Evolutionary conservation across 2,329 filamentous ascomycete genomes (phyloP), one percentile per base, ranked within the genome.

Genomic region (Colletotrichum sp.): DNA sequence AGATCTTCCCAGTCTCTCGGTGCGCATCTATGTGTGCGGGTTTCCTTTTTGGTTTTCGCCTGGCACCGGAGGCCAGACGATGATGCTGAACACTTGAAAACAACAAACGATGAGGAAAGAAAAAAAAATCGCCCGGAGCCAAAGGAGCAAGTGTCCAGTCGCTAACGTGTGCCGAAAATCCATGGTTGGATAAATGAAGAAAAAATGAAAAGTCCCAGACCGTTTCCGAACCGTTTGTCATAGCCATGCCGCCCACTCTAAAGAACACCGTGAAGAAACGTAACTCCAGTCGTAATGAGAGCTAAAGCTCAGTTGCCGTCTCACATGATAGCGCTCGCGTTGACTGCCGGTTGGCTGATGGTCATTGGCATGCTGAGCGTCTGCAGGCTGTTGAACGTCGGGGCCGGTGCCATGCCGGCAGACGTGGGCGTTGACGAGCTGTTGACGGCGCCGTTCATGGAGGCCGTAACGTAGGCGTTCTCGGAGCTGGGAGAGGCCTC

Each of bases 401-500:
- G 84, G 55, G 67, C 15, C 48, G 74, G 32, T 9, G 60, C 64
- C 67, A 78, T 76, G 61, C 80, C 81, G 67, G 80, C 81, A 8
- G 82, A 79, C 10, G 80, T 81, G 66, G 79, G 78, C 74, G 76
- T 77, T 69, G 71, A 76, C 30, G 73, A 75, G 76, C 80, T 81
- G 78, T 84, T 84, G 48, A 85, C 82, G 30, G 87, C 82, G 24
- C 86, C 85, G 78, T 88, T 89, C 15, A 93, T 84, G 2, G 90
- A 90, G 7, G 86, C 82, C 7, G 89, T 84, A 60, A 90, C 83
- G 82, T 94, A 94, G 71, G 92, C 92, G 78, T 89, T 87, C 78
- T 94, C 92, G 0, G 93, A 94, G 64, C 90, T 92, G 18, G 95
- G 94, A 15, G 94, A 96, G 21, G 94, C 92, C 78, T 96, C 94